phyloP scores from a whole-genome alignment of 371 early-diverging fungal species.

The Mucor saturninus region DNA sequence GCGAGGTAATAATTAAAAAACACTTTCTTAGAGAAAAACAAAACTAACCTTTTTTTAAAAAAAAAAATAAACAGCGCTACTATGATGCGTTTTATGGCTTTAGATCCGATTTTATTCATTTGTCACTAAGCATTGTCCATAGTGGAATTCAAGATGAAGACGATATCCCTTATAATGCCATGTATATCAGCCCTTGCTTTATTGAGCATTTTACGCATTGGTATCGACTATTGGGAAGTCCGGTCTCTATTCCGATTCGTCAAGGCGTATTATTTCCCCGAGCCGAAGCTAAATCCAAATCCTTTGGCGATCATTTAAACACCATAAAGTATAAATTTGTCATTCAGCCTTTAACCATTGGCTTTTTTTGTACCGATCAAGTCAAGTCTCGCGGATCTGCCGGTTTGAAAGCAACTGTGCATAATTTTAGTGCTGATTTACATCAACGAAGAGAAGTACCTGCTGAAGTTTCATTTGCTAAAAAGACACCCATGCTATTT shows the following conservation, averaged over 20 bases:
- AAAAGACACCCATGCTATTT: constrained; percentile 24
- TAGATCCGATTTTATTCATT: constrained; percentile 64
- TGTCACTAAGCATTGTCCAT: constrained; percentile 55
- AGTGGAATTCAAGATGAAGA: background rate
- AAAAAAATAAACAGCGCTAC: constrained; percentile 31
- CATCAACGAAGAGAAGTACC: constrained; percentile 33
- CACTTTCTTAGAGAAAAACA: too few species aligned
- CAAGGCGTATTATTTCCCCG: constrained; percentile 41
- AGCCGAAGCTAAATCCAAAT: constrained; percentile 33
- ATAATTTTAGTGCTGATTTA: constrained; percentile 33
- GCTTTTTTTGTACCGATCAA: constrained; percentile 49
- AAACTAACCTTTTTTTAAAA: constrained; percentile 8
- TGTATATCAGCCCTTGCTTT: constrained; percentile 51
- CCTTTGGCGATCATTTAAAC: constrained; percentile 44
- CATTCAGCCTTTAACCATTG: constrained; percentile 43
- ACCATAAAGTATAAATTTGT: constrained; percentile 49
- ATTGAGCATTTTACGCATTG: constrained; percentile 46
- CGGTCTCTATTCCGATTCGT: constrained; percentile 50
- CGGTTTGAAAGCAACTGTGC: constrained; percentile 38
- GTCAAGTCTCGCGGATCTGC: constrained; percentile 26
- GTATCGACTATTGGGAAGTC: constrained; percentile 51
- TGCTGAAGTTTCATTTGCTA: background rate
- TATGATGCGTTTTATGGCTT: constrained; percentile 74
- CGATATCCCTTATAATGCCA: constrained; percentile 35
- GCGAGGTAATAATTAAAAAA: constrained; percentile 33